Percentiles rank a stretch among this genome's conserved stretches.
Evolutionary conservation across 106 monocot species (phyloP).

Genomic region (Acanthochlamys bracteata): DNA sequence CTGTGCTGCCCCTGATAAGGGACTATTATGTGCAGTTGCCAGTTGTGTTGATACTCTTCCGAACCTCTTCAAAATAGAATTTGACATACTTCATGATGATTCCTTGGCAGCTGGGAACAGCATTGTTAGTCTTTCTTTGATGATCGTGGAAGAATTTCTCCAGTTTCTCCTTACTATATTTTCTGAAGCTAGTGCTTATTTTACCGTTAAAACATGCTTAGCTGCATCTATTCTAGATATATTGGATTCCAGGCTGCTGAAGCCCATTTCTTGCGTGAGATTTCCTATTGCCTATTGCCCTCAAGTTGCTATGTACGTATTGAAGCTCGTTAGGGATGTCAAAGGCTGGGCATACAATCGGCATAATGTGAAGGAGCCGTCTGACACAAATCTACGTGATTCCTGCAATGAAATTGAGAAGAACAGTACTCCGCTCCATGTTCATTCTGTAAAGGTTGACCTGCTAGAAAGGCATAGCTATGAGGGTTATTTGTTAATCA

Average conservation of each 20-base stretch:
- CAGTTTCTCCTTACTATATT: constrained; percentile 45
- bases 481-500: constrained; percentile 55
- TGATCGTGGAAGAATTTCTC: constrained; percentile 74
- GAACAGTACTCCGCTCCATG: constrained; percentile 29
- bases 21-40: constrained; percentile 43
- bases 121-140: constrained; percentile 31
- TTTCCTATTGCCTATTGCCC: constrained; percentile 70
- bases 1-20: constrained; percentile 24
- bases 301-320: constrained; percentile 54
- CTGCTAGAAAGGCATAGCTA: constrained; percentile 44
- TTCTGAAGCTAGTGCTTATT: constrained; percentile 34
- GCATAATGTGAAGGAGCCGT: constrained; percentile 20
- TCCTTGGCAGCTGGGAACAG: constrained; percentile 13
- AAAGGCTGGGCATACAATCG: constrained; percentile 30
- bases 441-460: constrained; percentile 39
- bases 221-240: constrained; percentile 58
- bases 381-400: constrained; percentile 11
- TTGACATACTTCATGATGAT: constrained; percentile 39
- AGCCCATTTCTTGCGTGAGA: constrained; percentile 28
- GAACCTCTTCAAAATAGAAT: constrained; percentile 44
- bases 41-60: constrained; percentile 46
- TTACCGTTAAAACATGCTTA: constrained; percentile 49
- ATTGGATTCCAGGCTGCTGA: constrained; percentile 47
- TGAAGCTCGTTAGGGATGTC: constrained; percentile 60
- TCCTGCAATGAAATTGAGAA: constrained; percentile 9